Evolutionary conservation across 1,284 basidiomycete species (phyloP), one percentile per base, ranked within the genome.

Genomic region (Apiotrichum gamsii): DNA sequence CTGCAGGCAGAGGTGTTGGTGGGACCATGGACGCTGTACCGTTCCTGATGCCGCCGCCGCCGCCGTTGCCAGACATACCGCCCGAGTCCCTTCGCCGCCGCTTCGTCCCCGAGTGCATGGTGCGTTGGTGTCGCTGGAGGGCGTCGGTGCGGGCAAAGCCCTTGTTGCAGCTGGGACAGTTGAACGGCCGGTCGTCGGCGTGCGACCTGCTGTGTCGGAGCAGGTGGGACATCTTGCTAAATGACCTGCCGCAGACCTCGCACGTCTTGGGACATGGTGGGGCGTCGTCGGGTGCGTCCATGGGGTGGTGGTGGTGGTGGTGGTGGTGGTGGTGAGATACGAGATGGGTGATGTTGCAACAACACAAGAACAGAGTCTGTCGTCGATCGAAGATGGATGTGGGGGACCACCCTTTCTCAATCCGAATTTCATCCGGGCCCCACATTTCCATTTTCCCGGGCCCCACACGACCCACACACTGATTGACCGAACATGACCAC

Each of bases 171-270:
- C 32, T 24, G 1, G 30, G 16, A 37, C 49, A 51, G 25, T 11
- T 15, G 24, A 47, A 51, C 14, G 49, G 49, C 31, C 43, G 43
- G 13, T 51, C 36, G 14, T 43, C 24, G 6, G 19, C 33, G 33
- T 51, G 49, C 10, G 40, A 39, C 16, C 45, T 23, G 16, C 14
- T 16, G 25, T 51, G 49, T 8, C 49, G 49, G 0, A 43, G 41
- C 11, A 51, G 29, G 33, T 51, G 49, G 3, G 49, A 45, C 0
- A 45, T 40, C 33, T 51, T 51, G 9, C 28, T 31, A 41, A 51
- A 51, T 28, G 30, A 40, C 9, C 41, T 36, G 5, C 44, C 44
- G 25, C 49, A 51, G 14, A 39, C 32, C 1, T 28, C 9, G 23
- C 49, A 51, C 3, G 13, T 30, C 18, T 45, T 30, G n/a, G 41